A percentile compares a stretch with the other conserved stretches of the same genome.
phyloP scores from a whole-genome alignment of 495 filamentous ascomycete genomes.

The Penicillium coprophilum region DNA sequence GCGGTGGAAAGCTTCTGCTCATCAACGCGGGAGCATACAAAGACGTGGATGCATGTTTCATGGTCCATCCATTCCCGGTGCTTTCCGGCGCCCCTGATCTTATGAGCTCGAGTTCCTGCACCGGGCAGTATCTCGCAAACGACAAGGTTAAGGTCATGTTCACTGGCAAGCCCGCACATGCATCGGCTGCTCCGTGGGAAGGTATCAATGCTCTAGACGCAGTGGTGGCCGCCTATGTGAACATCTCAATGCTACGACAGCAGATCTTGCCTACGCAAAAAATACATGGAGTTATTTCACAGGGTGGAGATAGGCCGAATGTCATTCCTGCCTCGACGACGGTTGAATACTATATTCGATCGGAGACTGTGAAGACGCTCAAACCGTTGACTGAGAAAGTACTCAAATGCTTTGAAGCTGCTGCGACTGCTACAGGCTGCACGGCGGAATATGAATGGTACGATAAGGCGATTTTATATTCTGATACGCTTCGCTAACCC shows the following conservation, averaged over 20 bases:
- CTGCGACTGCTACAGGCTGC: slow-evolving; percentile 56
- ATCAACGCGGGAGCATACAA: slow-evolving; percentile 52
- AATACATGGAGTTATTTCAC: slow-evolving; percentile 46
- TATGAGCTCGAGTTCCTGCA: slow-evolving; percentile 29
- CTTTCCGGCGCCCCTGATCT: slow-evolving; percentile 26
- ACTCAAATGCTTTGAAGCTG: slow-evolving; percentile 56
- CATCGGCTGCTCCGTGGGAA: slow-evolving; percentile 60
- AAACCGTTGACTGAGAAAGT: slow-evolving; percentile 50
- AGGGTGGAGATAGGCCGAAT: slow-evolving; percentile 48
- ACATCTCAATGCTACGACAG: slow-evolving; percentile 58
- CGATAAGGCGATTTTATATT: not conserved
- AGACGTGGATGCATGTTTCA: slow-evolving; percentile 48
- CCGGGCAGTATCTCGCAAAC: slow-evolving; percentile 51
- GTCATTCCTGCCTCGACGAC: slow-evolving; percentile 54
- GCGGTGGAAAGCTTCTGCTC: slow-evolving; percentile 49
- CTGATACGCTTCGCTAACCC: not conserved
- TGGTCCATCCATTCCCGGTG: slow-evolving; percentile 53
- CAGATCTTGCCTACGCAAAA: slow-evolving; percentile 51
- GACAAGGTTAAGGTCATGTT: slow-evolving; percentile 48
- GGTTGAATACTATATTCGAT: slow-evolving; percentile 58
- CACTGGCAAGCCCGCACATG: slow-evolving; percentile 52
- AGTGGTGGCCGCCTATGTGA: slow-evolving; percentile 59
- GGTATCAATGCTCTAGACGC: slow-evolving; percentile 67
- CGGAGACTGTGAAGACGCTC: slow-evolving; percentile 41
- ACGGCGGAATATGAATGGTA: slow-evolving; percentile 45